These are phyloP conservation scores for Pichia sp. DNA, from an alignment of 1,139 yeast species.

Conservation along the genomic window DNA sequence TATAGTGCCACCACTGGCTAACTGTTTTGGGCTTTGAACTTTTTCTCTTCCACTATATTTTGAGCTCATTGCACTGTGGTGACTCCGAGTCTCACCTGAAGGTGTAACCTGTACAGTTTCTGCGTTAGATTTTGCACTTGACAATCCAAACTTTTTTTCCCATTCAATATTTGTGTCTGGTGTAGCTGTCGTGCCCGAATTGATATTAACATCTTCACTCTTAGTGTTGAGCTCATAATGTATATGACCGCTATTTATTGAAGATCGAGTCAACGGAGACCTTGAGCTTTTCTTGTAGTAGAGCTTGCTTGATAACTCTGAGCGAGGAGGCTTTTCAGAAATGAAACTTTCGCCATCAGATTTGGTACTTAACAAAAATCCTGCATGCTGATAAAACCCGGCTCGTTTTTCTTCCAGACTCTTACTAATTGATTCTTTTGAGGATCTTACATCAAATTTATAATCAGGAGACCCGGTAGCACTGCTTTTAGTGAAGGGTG, in stretches of 20 bases:
- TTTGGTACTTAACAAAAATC: neutral
- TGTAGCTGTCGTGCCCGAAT: neutral
- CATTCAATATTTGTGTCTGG: conserved; percentile 5
- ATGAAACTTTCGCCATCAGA: neutral
- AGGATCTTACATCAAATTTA: neutral
- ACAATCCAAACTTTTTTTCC: conserved; percentile 12
- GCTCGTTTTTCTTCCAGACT: conserved; percentile 3
- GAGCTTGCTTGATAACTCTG: neutral
- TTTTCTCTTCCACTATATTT: neutral
- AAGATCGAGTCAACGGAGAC: neutral
- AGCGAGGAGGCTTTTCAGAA: neutral
- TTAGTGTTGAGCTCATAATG: neutral
- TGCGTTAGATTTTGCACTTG: neutral
- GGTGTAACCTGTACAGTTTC: neutral
- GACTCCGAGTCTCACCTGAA: neutral
- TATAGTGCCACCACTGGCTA: neutral
- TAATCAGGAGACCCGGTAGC: neutral
- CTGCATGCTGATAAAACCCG: conserved; percentile 9
- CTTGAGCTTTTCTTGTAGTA: neutral
- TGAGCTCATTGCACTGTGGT: neutral
- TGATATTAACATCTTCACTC: neutral
- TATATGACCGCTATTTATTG: neutral
- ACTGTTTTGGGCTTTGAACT: neutral
- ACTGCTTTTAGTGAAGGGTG: neutral
- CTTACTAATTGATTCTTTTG: neutral